Percentiles rank a stretch among this genome's conserved stretches.
Conservation (phyloP, 108 stramenopile genomes). For the Bacterosira constricta region DNA sequence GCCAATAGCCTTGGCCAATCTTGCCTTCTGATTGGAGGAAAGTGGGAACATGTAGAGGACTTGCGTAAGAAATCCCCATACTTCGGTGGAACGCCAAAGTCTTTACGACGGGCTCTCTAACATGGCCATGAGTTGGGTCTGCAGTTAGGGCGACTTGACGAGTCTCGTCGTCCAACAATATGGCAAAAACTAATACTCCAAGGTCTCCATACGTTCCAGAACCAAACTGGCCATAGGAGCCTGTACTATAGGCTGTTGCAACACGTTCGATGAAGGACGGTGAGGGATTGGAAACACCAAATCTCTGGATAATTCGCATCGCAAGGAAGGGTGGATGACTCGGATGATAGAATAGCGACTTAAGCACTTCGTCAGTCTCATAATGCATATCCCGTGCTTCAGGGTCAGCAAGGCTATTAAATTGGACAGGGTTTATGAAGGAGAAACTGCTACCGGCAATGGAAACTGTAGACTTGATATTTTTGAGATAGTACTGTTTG, state of each 20-base stretch:
- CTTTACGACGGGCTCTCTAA: constrained; percentile 59
- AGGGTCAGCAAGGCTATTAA: constrained; percentile 27
- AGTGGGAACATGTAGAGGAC: constrained; percentile 7
- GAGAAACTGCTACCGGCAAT: constrained; percentile 6
- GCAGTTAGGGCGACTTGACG: constrained; percentile 26
- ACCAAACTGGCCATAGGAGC: constrained; percentile 39
- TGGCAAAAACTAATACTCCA: constrained; percentile 46
- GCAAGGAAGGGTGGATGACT: constrained; percentile 66
- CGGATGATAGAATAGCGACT: constrained; percentile 53
- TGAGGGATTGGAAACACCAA: constrained; percentile 61
- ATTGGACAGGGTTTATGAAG: constrained; percentile 47
- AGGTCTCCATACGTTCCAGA: constrained; percentile 52
- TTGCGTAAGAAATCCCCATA: constrained; percentile 26
- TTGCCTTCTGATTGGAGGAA: constrained; percentile 15
- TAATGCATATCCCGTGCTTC: constrained; percentile 39
- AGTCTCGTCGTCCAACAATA: constrained; percentile 53
- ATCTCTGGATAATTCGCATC: constrained; percentile 49
- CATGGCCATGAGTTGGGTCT: constrained; percentile 44
- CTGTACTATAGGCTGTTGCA: constrained; percentile 47
- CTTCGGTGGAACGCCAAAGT: constrained; percentile 46
- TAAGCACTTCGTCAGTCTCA: constrained; percentile 52
- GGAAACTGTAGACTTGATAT: constrained; percentile 14
- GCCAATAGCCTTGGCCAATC: constrained; percentile 49
- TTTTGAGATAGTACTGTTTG: constrained; percentile 6
- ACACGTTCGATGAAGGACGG: constrained; percentile 52